Conservation (phyloP, 805 yeast genomes). For the Dipodascus albidus region DNA sequence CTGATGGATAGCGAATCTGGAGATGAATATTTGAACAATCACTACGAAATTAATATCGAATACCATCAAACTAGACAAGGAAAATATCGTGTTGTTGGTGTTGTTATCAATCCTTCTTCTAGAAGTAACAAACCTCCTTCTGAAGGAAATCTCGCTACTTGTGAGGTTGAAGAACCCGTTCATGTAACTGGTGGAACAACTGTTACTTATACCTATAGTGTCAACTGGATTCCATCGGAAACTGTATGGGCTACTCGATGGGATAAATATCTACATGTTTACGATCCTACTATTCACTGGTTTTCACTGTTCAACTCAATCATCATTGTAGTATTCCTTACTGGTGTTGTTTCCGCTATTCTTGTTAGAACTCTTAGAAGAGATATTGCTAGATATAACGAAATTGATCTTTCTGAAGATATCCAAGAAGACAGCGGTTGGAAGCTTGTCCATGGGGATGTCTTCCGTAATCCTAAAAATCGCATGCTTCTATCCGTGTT, state of each 20-base stretch:
- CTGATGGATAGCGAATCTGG: constrained; percentile 36
- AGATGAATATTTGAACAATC: constrained; percentile 61
- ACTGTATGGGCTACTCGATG: constrained; percentile 97
- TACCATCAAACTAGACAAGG: constrained; percentile 65
- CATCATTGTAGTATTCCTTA: constrained; percentile 63
- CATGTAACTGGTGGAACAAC: constrained; percentile 39
- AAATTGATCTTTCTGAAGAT: constrained; percentile 70
- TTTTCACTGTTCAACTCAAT: constrained; percentile 83
- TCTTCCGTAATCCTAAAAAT: constrained; percentile 71
- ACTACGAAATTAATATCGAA: constrained; percentile 66
- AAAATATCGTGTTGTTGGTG: constrained; percentile 83
- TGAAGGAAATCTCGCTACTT: constrained; percentile 15
- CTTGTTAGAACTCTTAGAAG: constrained; percentile 67
- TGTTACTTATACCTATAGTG: constrained; percentile 80
- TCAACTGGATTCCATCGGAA: constrained; percentile 52
- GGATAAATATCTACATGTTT: constrained; percentile 90
- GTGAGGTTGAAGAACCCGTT: constrained; percentile 19
- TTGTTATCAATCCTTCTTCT: constrained; percentile 62
- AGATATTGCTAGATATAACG: constrained; percentile 84
- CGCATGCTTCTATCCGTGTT: constrained; percentile 65
- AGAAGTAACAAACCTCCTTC: constrained; percentile 30
- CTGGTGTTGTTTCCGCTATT: constrained; percentile 68
- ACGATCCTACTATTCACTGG: constrained; percentile 93
- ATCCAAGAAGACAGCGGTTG: constrained; percentile 92
- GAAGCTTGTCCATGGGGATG: constrained; percentile 93